These are phyloP conservation scores for Mycena alexandri DNA, from an alignment of 768 basidiomycete species.

Conservation along the genomic window DNA sequence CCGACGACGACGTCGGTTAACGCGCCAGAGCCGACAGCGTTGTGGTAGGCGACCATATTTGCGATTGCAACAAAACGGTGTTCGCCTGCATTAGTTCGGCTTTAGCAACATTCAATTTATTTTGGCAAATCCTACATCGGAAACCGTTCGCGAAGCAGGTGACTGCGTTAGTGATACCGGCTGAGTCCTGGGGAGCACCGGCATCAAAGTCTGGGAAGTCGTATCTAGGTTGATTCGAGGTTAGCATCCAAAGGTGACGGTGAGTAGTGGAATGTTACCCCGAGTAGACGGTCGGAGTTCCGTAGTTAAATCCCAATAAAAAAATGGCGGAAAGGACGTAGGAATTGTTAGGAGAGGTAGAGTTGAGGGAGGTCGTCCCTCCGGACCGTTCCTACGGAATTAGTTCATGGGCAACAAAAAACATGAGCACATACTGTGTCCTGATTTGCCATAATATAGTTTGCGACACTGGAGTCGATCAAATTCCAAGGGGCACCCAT, in stretches of 20 bases:
- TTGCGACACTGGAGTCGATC: slow-evolving; percentile 51
- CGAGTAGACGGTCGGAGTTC: slow-evolving; percentile 57
- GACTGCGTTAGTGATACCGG: slow-evolving; percentile 47
- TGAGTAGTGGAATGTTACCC: slow-evolving; percentile 41
- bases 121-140: slow-evolving; percentile 48
- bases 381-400: slow-evolving; percentile 46
- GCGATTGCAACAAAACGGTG: slow-evolving; percentile 30
- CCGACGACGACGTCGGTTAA: slow-evolving; percentile 36
- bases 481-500: slow-evolving; percentile 45
- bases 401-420: too few relatives aligned
- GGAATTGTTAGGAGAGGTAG: slow-evolving; percentile 54
- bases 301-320: slow-evolving; percentile 58
- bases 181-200: slow-evolving; percentile 53
- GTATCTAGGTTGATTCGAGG: too few relatives aligned
- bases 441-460: slow-evolving; percentile 59
- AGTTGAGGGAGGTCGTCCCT: slow-evolving; percentile 52
- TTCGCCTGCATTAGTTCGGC: too few relatives aligned
- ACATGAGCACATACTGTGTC: slow-evolving; percentile 49
- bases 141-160: slow-evolving; percentile 51
- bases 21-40: slow-evolving; percentile 29
- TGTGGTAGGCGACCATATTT: slow-evolving; percentile 36
- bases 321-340: slow-evolving; percentile 56
- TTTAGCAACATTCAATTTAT: too few relatives aligned
- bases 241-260: too few relatives aligned
- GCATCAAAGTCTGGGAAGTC: slow-evolving; percentile 39